Base-by-base conservation (phyloP, 108 stramenopile species). In the Discostella pseudostelligera region DNA sequence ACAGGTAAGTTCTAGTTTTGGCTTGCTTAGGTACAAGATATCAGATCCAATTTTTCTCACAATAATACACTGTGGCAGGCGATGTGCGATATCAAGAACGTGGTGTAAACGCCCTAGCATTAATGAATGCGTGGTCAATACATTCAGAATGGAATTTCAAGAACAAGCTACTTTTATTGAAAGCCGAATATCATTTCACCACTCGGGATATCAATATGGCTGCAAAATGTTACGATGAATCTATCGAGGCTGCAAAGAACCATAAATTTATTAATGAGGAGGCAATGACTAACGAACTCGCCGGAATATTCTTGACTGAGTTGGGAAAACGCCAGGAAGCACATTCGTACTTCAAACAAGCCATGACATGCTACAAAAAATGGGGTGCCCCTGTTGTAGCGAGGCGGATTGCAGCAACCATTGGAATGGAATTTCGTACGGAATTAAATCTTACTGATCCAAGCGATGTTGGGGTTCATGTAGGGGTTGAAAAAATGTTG, bases 311-410 rank as follows among this genome's bases (percentile, higher is more conserved):
- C 36, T 28, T 28, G 21, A 22, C 53, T 13, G 63, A 65, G 4
- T 39, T 36, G 26, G 63, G 63, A 2, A 9, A 40, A 40, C 50
- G 36, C 39, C 35, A 16, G 24, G 24, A 39, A 26, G 35, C 63
- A 25, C 39, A 48, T 26, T 28, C 39, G n/a, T 65, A 24, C 24
- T 65, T 65, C 22, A 37, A 65, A n/a, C 24, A 39, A 3, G 49
- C 63, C 40, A 35, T 65, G 10, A 8, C 46, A 12, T 65, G 63
- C 39, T 65, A 40, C 22, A 37, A 19, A 24, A 53, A 42, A 25
- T 65, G 63, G 63, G 63, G 63, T 53, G 63, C 63, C 8, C 10
- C 28, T 54, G 63, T 49, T 65, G 63, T 65, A 9, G 63, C 51
- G 24, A 65, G 39, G 47, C 37, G 63, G 40, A 39, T 65, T 37